Evolutionary conservation across 495 filamentous ascomycete genomes (phyloP).

Genomic region (Hypoxylon trugodes): DNA sequence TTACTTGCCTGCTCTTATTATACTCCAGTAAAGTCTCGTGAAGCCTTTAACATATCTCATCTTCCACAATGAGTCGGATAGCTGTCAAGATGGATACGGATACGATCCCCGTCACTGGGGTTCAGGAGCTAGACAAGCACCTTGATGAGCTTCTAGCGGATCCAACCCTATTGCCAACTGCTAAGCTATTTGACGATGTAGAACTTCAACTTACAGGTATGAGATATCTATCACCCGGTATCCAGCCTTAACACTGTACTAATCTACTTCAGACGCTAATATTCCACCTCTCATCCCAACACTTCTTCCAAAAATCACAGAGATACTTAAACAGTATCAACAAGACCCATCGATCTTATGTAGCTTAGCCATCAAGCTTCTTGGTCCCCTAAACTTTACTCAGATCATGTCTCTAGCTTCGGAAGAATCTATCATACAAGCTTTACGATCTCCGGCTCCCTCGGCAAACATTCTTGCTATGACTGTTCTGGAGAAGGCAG

Average conservation of each 20-base stretch:
- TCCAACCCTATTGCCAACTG: constrained; percentile 47
- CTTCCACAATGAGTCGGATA: constrained; percentile 27
- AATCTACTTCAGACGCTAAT: constrained; percentile 49
- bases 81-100: constrained; percentile 46
- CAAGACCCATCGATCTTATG: constrained; percentile 61
- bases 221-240: neutral
- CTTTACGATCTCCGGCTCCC: constrained; percentile 66
- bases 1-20: neutral
- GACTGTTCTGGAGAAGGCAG: constrained; percentile 75
- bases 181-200: constrained; percentile 62
- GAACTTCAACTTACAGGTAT: constrained; percentile 62
- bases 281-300: constrained; percentile 55
- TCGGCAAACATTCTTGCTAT: constrained; percentile 77
- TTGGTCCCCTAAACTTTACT: constrained; percentile 59
- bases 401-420: constrained; percentile 62
- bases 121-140: constrained; percentile 60
- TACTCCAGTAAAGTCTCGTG: too few relatives aligned
- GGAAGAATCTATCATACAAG: constrained; percentile 60
- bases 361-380: constrained; percentile 61
- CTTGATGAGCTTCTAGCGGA: constrained; percentile 55
- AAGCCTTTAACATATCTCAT: too few relatives aligned
- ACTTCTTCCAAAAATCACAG: constrained; percentile 58
- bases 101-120: constrained; percentile 50
- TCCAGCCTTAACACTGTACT: neutral
- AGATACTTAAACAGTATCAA: constrained; percentile 57